phyloP scores from a whole-genome alignment of 202 grass and related monocot genomes.

The Carex arenaria region DNA sequence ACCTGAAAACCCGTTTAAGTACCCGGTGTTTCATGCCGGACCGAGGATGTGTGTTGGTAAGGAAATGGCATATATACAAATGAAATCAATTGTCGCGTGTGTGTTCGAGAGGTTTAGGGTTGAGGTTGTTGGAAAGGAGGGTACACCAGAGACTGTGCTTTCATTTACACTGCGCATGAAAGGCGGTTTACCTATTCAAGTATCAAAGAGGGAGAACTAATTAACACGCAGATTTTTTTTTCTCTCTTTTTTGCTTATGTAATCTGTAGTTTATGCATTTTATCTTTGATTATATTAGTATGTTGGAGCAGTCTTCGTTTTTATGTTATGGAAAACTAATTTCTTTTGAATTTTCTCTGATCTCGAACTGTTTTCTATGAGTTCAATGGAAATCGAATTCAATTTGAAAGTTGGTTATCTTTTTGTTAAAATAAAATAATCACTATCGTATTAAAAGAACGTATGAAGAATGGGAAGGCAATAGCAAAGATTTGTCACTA shows the following conservation, averaged over 20 bases:
- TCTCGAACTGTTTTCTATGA: not conserved
- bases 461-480: not conserved
- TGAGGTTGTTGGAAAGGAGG: constrained; percentile 10
- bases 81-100: constrained; percentile 51
- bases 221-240: not conserved
- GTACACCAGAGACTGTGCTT: constrained; percentile 26
- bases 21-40: constrained; percentile 45
- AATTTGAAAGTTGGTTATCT: not conserved
- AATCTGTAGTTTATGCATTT: not conserved
- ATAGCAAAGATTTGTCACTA: not conserved
- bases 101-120: constrained; percentile 51
- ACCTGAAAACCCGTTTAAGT: constrained; percentile 59
- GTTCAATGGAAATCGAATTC: not conserved
- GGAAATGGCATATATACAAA: constrained; percentile 73
- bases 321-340: not conserved
- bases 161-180: constrained; percentile 53
- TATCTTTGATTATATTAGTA: not conserved
- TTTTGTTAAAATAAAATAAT: not conserved
- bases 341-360: not conserved
- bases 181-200: constrained; percentile 37
- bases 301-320: not conserved
- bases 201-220: constrained; percentile 18
- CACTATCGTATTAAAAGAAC: not conserved
- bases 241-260: not conserved
- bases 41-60: constrained; percentile 71